Evolutionary conservation across 306 rosid species (phyloP).

Genomic region (peach (Prunus persica)): DNA sequence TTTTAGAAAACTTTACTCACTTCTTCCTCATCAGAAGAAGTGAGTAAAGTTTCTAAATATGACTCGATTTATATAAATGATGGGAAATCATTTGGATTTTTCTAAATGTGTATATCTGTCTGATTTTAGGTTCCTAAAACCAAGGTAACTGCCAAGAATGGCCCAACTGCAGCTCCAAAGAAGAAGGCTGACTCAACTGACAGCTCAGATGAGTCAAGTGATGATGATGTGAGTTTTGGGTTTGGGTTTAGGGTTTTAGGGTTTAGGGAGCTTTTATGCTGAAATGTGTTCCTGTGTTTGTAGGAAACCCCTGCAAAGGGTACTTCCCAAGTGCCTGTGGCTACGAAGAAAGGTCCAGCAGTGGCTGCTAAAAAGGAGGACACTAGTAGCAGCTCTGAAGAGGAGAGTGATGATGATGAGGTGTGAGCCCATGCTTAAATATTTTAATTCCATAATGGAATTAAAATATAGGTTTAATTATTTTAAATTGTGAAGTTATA

Average conservation of each 20-base stretch:
- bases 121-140: constrained; percentile 35
- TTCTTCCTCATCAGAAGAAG: constrained; percentile 43
- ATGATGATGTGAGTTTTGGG: constrained; percentile 12
- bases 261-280: background rate
- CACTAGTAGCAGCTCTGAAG: constrained; percentile 29
- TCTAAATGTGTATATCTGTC: background rate
- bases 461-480: too few relatives aligned
- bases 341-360: background rate
- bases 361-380: constrained; percentile 17
- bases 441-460: background rate
- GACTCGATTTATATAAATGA: background rate
- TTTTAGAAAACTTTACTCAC: constrained; percentile 38
- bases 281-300: background rate
- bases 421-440: background rate
- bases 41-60: constrained; percentile 7
- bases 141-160: constrained; percentile 25
- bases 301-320: constrained; percentile 18
- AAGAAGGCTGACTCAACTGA: constrained; percentile 31
- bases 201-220: constrained; percentile 43
- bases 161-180: constrained; percentile 11
- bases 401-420: constrained; percentile 26
- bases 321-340: background rate
- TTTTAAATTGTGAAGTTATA: background rate
- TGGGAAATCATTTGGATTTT: background rate
- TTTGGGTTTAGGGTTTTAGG: background rate